Base-by-base conservation (phyloP, 1,284 basidiomycete genomes). In the Kalmanozyma brasiliensis region DNA sequence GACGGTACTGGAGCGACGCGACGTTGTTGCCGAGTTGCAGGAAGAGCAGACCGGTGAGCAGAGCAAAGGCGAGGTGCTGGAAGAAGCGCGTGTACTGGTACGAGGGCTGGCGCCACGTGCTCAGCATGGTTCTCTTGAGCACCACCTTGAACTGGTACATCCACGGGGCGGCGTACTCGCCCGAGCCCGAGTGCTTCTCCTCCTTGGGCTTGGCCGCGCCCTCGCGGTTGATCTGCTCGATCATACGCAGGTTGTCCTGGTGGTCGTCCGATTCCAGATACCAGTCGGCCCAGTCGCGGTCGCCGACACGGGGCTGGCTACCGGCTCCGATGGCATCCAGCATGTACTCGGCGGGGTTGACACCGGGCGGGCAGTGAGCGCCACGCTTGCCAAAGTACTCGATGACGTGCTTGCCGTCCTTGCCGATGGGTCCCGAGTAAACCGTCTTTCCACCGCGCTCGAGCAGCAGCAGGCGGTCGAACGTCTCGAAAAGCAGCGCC, bases 1-100 rank as follows among this genome's bases (percentile, higher is more conserved):
- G 87, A 34, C 91, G 87, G 84, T 93, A 94, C 79, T 97, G 91
- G 24, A 96, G 83, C 43, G 90, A 88, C 43, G 89, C 86, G 35
- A 87, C 67, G 61, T 88, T 89, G 73, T 87, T 83, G 46, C 87
- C 87, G 20, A 94, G 85, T 78, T 90, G 88, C 52, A 97, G 84
- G 87, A 94, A 94, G 13, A 91, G 91, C 48, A 97, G 85, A 26
- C 90, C 90, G 52, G 93, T 87, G 80, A 90, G 88, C 4, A 95
- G 84, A 8, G 91, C 89, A 63, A 94, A 90, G 77, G 72, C 66
- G 6, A 76, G 32, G 56, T 82, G 79, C 46, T 80, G 78, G 82
- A 93, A 92, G 40, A 94, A 85, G 46, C 93, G 88, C 42, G 89
- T 93, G 85, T 74, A 84, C 62, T 73, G 65, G 67, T 77, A 79